Conservation (phyloP, 2,329 filamentous ascomycete species). For the Penicillium verrucosum region DNA sequence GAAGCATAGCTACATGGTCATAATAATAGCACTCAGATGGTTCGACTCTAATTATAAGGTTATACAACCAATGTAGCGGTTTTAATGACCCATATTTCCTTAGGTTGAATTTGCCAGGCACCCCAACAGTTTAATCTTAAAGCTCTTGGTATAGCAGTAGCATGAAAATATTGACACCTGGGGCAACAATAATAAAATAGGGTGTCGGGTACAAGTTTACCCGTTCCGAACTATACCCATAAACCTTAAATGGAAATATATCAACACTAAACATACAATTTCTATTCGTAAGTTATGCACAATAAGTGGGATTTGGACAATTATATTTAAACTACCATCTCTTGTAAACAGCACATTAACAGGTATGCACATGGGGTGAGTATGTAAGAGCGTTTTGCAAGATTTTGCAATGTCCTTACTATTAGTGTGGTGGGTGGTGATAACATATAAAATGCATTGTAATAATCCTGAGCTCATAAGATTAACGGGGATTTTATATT, state of each 20-base stretch:
- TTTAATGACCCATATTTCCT: neutral
- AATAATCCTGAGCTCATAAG: neutral
- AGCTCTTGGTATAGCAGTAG: neutral
- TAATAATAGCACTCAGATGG: neutral
- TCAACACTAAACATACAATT: neutral
- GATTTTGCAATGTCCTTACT: neutral
- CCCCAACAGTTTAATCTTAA: too few species aligned
- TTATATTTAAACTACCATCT: neutral
- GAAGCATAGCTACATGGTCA: neutral
- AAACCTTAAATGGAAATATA: neutral
- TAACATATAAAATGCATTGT: neutral
- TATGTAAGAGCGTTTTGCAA: neutral
- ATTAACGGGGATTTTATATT: too few species aligned
- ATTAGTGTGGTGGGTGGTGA: neutral
- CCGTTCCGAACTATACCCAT: constrained; percentile 4
- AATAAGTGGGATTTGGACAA: neutral
- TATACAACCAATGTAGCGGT: neutral
- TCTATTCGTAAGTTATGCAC: neutral
- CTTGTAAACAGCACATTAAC: neutral
- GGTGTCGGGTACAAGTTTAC: neutral
- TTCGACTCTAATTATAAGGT: too few species aligned
- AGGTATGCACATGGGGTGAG: neutral
- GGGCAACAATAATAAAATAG: neutral
- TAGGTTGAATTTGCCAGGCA: neutral
- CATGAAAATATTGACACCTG: neutral